Percentiles rank a stretch among this genome's conserved stretches.
These are phyloP conservation scores for Arachis stenosperma DNA, from an alignment of 306 rosid genomes.

Conservation along the genomic window DNA sequence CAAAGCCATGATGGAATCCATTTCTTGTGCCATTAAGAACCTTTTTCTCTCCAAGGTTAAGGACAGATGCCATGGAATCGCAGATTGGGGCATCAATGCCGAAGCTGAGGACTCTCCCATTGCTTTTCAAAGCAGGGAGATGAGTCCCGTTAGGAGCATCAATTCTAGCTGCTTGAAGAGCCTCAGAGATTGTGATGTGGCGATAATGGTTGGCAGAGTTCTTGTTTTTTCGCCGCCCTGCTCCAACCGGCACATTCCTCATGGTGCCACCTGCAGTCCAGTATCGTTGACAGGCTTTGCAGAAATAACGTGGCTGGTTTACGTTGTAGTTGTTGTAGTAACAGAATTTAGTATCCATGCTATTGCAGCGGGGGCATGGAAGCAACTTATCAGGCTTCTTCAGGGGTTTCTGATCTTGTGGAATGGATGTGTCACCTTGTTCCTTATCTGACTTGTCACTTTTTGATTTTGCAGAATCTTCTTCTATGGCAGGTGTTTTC, in stretches of 20 bases:
- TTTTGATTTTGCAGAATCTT: conserved; percentile 51
- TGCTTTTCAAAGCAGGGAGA: conserved; percentile 45
- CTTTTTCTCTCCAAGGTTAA: conserved; percentile 56
- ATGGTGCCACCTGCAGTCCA: conserved; percentile 96
- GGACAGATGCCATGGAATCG: conserved; percentile 67
- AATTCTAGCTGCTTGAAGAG: conserved; percentile 70
- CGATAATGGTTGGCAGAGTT: conserved; percentile 65
- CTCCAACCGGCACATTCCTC: conserved; percentile 96
- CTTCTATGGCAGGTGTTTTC: conserved; percentile 57
- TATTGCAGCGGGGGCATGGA: conserved; percentile 92
- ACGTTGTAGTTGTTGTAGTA: conserved; percentile 90
- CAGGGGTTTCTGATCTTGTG: conserved; percentile 67
- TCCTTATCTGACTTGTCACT: conserved; percentile 52
- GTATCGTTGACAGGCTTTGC: conserved; percentile 94
- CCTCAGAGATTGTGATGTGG: conserved; percentile 73
- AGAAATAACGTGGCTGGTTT: conserved; percentile 92
- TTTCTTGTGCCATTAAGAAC: conserved; percentile 53
- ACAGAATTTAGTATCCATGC: conserved; percentile 96
- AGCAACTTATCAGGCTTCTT: conserved; percentile 89
- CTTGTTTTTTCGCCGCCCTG: conserved; percentile 91
- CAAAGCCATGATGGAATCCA: conserved; percentile 49
- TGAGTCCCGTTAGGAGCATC: conserved; percentile 59
- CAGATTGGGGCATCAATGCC: conserved; percentile 60
- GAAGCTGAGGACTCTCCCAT: conserved; percentile 77
- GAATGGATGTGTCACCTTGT: conserved; percentile 44